Evolutionary conservation across 1,284 basidiomycete species (phyloP).

Genomic region (Prillingera fragicola): DNA sequence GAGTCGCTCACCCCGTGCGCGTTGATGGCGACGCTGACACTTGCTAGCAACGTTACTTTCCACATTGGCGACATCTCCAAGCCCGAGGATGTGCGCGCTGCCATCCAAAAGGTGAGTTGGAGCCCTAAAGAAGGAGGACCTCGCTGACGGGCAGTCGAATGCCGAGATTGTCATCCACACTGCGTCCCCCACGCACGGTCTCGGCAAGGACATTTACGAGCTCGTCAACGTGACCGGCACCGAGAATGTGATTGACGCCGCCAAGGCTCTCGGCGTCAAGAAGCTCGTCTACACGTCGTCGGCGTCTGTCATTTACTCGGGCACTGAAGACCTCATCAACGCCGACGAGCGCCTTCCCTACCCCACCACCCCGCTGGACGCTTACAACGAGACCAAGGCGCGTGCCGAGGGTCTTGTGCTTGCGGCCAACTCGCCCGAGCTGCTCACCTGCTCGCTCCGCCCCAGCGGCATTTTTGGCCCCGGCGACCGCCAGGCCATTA

Average conservation of each 20-base stretch:
- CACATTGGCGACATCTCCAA: constrained; percentile 80
- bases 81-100: constrained; percentile 63
- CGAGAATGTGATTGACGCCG: constrained; percentile 74
- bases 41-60: constrained; percentile 64
- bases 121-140: neutral
- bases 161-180: constrained; percentile 91
- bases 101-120: constrained; percentile 62
- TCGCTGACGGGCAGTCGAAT: constrained; percentile 56
- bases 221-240: constrained; percentile 95
- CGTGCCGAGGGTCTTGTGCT: constrained; percentile 81
- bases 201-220: constrained; percentile 69
- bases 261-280: constrained; percentile 62
- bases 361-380: constrained; percentile 73
- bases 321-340: constrained; percentile 67
- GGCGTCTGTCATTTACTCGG: constrained; percentile 87
- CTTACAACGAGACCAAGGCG: constrained; percentile 96
- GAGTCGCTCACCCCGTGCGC: constrained; percentile 14
- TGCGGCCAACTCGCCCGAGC: constrained; percentile 71
- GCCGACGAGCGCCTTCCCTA: constrained; percentile 82
- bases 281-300: constrained; percentile 95
- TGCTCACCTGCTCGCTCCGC: constrained; percentile 83
- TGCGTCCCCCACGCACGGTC: constrained; percentile 77
- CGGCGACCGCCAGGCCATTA: constrained; percentile 83
- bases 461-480: constrained; percentile 98
- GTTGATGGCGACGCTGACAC: neutral